Base-by-base conservation (phyloP, 495 filamentous ascomycete genomes). In the Penicillium desertorum region DNA sequence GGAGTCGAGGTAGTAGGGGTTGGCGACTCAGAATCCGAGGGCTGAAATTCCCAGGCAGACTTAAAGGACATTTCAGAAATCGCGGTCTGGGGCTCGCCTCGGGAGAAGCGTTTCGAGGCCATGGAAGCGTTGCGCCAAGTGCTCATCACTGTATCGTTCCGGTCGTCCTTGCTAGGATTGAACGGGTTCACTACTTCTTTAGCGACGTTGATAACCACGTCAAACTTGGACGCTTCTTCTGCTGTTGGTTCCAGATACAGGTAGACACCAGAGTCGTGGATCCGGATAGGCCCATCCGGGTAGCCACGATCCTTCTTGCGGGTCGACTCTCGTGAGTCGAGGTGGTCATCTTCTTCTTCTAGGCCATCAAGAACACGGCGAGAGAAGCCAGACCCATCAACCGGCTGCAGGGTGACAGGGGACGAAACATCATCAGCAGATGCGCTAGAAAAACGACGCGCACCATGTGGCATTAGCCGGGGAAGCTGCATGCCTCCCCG, bases 171-270 rank as follows among this genome's bases (percentile, higher is more conserved):
- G 8, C 59, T 55, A 7, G 65, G 62, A 14, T 57, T 77, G 69
- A 98, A 96, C 2, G 94, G 94, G 65, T 97, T 98, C 44, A 78
- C 76, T 4, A 98, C 94, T 74, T 98, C 94, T 62, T 91, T 89
- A 2, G 94, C 94, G 22, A 98, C 94, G 64, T 98, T 98, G 51
- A 98, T 83, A 34, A 98, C 85, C 4, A 97, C 87, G 67, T 98
- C 94, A 63, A 96, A 98, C 46, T 87, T 76, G 11, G 86, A 76
- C 3, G 93, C 93, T 66, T 96, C 90, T 49, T 93, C 86, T 0
- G 84, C 84, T 5, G 88, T 92, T 4, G 94, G 94, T 69, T 98
- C 94, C 41, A 96, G 73, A 59, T 96, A 98, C 0, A 98, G 78
- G 63, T 86, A 96, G 1, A 98, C 88, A n/a, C 88, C 86, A n/a